Evolutionary conservation across 768 basidiomycete genomes (phyloP).

Genomic region (Rhizopogon vulgaris): DNA sequence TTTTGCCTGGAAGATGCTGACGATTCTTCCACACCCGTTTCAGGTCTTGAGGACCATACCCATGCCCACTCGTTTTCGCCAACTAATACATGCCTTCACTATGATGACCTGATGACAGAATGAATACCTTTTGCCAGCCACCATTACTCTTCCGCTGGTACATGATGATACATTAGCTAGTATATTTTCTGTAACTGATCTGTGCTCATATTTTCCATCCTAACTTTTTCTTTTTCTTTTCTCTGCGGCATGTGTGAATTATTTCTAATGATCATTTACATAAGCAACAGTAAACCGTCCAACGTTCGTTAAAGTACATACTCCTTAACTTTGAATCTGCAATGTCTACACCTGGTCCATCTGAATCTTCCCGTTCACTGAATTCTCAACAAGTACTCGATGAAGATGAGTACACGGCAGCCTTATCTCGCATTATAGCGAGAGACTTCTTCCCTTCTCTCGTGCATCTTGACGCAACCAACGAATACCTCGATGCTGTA

Average conservation of each 20-base stretch:
- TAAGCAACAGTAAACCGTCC: not conserved
- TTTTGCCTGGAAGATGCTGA: not conserved
- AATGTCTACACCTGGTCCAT: conserved; percentile 28
- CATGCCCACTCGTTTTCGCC: conserved; percentile 5
- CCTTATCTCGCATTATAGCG: conserved; percentile 87
- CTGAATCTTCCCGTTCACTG: conserved; percentile 46
- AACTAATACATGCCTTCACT: conserved; percentile 14
- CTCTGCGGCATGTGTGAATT: conserved; percentile 5
- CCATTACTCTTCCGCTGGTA: not conserved
- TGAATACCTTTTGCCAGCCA: conserved; percentile 2
- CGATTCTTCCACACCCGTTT: conserved; percentile 4
- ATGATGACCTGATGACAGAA: conserved; percentile 22
- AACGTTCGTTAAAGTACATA: too few relatives aligned
- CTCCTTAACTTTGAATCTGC: not conserved
- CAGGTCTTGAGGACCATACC: conserved; percentile 19
- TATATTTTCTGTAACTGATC: not conserved
- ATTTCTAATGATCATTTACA: conserved; percentile 2
- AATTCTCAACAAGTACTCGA: conserved; percentile 70
- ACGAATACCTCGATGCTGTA: conserved; percentile 78
- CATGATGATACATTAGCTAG: conserved; percentile 3
- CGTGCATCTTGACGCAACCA: conserved; percentile 82
- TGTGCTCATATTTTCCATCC: not conserved
- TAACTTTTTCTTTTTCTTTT: conserved; percentile 3
- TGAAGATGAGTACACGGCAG: conserved; percentile 93
- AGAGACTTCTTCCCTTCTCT: conserved; percentile 98